These are phyloP conservation scores for Paramecium sexaurelia DNA, from an alignment of 73 alveolate genomes.

Conservation along the genomic window DNA sequence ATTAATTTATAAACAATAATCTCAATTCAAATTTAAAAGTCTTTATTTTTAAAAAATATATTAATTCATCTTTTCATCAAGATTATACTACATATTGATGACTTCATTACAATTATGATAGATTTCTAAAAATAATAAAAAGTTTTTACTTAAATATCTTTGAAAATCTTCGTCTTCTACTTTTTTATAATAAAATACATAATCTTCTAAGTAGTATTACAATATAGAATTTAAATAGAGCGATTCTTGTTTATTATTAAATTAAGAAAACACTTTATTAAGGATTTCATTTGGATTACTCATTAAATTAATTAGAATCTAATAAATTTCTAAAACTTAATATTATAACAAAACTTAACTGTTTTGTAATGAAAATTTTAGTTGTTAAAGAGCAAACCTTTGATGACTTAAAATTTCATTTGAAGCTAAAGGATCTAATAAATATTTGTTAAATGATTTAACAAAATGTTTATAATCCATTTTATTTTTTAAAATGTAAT, in stretches of 20 bases:
- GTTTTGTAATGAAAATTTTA: not conserved
- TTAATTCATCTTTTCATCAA: not conserved
- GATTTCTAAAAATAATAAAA: not conserved
- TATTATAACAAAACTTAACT: not conserved
- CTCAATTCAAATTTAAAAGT: not conserved
- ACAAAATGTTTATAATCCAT: not conserved
- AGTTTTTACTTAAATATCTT: not conserved
- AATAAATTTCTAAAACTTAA: not conserved
- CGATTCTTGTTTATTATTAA: not conserved
- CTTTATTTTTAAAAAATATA: not conserved
- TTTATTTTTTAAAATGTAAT: not conserved
- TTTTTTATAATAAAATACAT: not conserved
- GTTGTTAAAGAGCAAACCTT: not conserved
- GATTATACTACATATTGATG: not conserved
- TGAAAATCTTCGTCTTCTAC: not conserved
- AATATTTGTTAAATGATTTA: not conserved
- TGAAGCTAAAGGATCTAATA: not conserved
- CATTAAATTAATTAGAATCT: not conserved
- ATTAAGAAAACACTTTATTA: not conserved
- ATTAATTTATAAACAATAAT: too few relatives aligned
- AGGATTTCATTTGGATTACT: not conserved
- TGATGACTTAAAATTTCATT: conserved; percentile 10
- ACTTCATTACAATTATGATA: not conserved
- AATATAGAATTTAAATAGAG: not conserved
- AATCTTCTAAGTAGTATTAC: not conserved